These are phyloP conservation scores for Aspergillus thermomutatus DNA, from an alignment of 2,329 filamentous ascomycete genomes.

Conservation along the genomic window DNA sequence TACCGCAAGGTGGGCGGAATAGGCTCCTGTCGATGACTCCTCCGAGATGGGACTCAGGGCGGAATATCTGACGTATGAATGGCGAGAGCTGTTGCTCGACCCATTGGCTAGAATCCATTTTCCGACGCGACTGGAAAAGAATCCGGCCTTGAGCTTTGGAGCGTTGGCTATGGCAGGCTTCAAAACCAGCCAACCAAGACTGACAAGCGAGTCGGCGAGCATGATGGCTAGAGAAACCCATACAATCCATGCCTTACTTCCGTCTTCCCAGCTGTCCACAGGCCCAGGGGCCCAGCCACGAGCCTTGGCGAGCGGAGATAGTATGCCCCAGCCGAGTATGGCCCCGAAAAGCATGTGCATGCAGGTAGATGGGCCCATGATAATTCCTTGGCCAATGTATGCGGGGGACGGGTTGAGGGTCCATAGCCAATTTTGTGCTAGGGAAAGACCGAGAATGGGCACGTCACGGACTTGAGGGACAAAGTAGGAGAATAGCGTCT, in stretches of 20 bases:
- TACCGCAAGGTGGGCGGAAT: constrained; percentile 1
- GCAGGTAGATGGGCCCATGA: constrained; percentile 95
- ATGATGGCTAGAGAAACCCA: constrained; percentile 97
- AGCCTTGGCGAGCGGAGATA: constrained; percentile 83
- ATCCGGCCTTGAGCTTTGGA: constrained; percentile 29
- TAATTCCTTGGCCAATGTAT: constrained; percentile 95
- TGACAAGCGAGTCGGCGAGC: constrained; percentile 89
- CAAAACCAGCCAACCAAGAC: constrained; percentile 72
- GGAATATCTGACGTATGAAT: constrained; percentile 31
- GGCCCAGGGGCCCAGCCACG: constrained; percentile 85
- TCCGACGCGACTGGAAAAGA: constrained; percentile 28
- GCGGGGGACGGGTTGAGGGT: constrained; percentile 95
- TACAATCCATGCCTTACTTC: constrained; percentile 97
- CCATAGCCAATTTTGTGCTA: constrained; percentile 86
- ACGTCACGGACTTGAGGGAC: constrained; percentile 78
- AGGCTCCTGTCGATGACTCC: constrained; percentile 14
- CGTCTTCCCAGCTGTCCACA: constrained; percentile 83
- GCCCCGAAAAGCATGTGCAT: constrained; percentile 93
- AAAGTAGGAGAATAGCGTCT: constrained; percentile 87
- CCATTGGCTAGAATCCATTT: constrained; percentile 24
- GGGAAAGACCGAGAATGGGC: constrained; percentile 74
- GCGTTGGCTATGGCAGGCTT: constrained; percentile 57
- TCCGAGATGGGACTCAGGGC: constrained; percentile 22
- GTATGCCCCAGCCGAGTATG: constrained; percentile 80
- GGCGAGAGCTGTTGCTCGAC: constrained; percentile 14